Evolutionary conservation across 805 yeast genomes (phyloP), one percentile per base, ranked within the genome.

Genomic region (Teunomyces aglyptinius): DNA sequence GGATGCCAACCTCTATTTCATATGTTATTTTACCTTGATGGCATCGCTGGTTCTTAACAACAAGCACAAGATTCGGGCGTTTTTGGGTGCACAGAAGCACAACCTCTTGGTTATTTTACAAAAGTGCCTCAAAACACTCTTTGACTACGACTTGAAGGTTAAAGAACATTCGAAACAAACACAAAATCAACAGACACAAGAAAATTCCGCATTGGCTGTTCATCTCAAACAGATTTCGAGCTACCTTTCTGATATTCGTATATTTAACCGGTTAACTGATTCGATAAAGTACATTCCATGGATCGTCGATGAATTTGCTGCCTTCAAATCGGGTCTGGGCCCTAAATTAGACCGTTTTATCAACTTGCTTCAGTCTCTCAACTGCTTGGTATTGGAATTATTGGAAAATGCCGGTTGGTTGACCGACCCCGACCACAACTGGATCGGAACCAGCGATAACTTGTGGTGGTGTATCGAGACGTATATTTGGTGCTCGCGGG

Each of bases 331-430:
- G 45, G 39, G 39, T 12, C 67, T 68, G 1, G 45, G 57, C 5
- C 64, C 73, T 0, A 56, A 57, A 24, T 46, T 63, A 3, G 65
- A 68, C 51, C 53, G 75, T 13, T 52, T 68, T 35, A 47, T 72
- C 50, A 70, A 70, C 48, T 60, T 71, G 12, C 51, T 61, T 13
- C 77, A 72, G 53, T 60, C 76, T 2, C 46, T 72, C 45, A 71
- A 71, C 50, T 71, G 76, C 50, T 60, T 71, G 41, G 57, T 68
- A 2, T 60, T 72, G 45, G 76, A 72, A 51, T 52, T 68, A 8
- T 53, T 72, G 16, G 77, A 72, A 45, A 72, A 71, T 48, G 71
- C 67, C 5, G 77, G 77, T 8, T 72, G 76, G 76, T 52, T 71
- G 43, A 70, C 75, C 4, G 77, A 72, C 22, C 33, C 75, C 5